Conservation (phyloP, 768 basidiomycete genomes). For the Calocera viscosa region DNA sequence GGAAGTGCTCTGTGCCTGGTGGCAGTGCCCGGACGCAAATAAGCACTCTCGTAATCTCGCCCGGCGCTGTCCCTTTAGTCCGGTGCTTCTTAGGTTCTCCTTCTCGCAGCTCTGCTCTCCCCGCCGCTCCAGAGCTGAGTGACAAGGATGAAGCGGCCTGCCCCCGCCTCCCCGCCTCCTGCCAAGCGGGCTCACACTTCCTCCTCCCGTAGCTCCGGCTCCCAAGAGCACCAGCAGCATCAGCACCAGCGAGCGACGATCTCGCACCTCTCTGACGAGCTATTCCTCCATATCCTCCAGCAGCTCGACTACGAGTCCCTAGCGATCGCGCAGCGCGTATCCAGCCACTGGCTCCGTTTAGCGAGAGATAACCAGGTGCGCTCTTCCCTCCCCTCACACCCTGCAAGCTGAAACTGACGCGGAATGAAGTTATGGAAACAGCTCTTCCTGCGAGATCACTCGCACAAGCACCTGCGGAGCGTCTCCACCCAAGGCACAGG, state of each 20-base stretch:
- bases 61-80: too few relatives aligned
- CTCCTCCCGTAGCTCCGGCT: neutral
- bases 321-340: conserved; percentile 11
- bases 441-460: neutral
- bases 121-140: too few relatives aligned
- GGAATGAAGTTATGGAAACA: neutral
- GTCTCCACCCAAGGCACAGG: neutral
- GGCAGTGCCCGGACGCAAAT: too few relatives aligned
- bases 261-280: conserved; percentile 12
- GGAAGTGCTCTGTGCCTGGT: too few relatives aligned
- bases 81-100: too few relatives aligned
- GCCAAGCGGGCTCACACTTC: neutral
- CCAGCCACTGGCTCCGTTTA: conserved; percentile 13
- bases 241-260: neutral
- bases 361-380: conserved; percentile 16
- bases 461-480: neutral
- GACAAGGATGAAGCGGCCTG: too few relatives aligned
- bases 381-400: neutral
- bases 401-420: neutral
- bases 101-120: too few relatives aligned
- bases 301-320: conserved; percentile 14
- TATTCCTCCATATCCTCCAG: conserved; percentile 15
- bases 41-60: too few relatives aligned
- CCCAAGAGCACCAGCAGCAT: neutral
- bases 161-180: too few relatives aligned